A percentile compares a stretch with the other conserved stretches of the same genome.
Evolutionary conservation across 2,329 filamentous ascomycete species (phyloP).

Genomic region (Talaromyces sp.): DNA sequence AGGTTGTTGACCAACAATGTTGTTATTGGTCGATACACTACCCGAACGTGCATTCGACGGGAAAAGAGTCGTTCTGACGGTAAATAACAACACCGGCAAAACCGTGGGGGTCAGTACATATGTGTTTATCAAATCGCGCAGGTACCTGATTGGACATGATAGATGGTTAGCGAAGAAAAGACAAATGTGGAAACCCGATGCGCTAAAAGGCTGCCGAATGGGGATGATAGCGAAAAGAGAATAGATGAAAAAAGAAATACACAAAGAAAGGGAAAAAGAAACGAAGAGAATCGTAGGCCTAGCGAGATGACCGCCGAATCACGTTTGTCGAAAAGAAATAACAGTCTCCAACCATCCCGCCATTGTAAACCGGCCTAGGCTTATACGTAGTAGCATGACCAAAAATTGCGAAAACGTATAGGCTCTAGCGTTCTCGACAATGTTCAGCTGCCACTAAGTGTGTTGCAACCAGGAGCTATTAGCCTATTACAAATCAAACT

Average conservation of each 20-base stretch:
- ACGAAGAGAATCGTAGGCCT: not conserved
- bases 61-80: constrained; percentile 73
- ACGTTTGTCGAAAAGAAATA: not conserved
- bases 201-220: not conserved
- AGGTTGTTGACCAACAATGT: constrained; percentile 11
- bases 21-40: constrained; percentile 34
- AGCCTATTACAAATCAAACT: constrained; percentile 8
- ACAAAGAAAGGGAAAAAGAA: not conserved
- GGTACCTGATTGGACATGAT: constrained; percentile 32
- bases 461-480: not conserved
- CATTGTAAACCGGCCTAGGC: constrained; percentile 1
- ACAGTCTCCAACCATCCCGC: not conserved
- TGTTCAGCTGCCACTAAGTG: constrained; percentile 5
- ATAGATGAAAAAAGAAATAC: constrained; percentile 3
- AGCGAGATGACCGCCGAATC: constrained; percentile 1
- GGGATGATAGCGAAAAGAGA: not conserved
- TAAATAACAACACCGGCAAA: constrained; percentile 55
- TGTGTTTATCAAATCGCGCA: constrained; percentile 50
- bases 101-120: constrained; percentile 59
- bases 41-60: constrained; percentile 74
- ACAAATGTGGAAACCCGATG: not conserved
- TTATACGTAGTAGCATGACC: not conserved
- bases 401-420: constrained; percentile 5
- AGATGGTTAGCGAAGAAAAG: not conserved
- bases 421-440: not conserved